A percentile compares a stretch with the other conserved stretches of the same genome.
Evolutionary conservation across 2,329 filamentous ascomycete genomes (phyloP).

Genomic region (Elsinoe australis): DNA sequence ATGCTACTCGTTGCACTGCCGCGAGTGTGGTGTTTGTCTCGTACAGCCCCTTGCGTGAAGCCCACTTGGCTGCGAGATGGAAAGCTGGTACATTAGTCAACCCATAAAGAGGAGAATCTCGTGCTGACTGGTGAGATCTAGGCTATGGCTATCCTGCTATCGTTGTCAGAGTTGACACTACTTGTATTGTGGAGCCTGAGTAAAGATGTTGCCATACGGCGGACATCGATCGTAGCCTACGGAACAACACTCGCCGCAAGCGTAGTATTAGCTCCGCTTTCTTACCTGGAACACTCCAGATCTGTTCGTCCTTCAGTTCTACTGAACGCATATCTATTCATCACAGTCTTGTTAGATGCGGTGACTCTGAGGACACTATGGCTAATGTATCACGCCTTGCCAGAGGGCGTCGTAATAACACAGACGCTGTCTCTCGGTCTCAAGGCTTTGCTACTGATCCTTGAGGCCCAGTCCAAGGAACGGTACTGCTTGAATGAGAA

Average conservation of each 20-base stretch:
- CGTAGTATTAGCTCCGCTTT: constrained; percentile 12
- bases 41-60: constrained; percentile 23
- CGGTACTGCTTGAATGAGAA: constrained; percentile 2
- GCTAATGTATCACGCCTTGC: constrained; percentile 26
- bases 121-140: no score
- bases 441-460: constrained; percentile 1
- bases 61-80: no score
- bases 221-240: constrained; percentile 6
- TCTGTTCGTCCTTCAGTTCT: constrained; percentile 18
- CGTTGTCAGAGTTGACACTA: constrained; percentile 11
- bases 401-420: constrained; percentile 24
- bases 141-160: constrained; percentile 7
- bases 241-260: constrained; percentile 4
- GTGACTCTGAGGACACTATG: constrained; percentile 17
- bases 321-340: constrained; percentile 18
- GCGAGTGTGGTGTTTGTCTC: constrained; percentile 27
- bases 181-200: constrained; percentile 13
- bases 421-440: constrained; percentile 34
- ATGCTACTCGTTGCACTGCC: constrained; percentile 28
- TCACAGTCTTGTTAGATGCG: constrained; percentile 17
- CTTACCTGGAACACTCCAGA: constrained; percentile 18
- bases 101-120: no score
- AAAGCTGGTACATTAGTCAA: no score
- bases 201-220: constrained; percentile 1
- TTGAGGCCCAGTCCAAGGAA: constrained; percentile 3